Percentiles rank a stretch among this genome's conserved stretches.
phyloP scores from a whole-genome alignment of 768 basidiomycete species.

The Podaxis sp. region DNA sequence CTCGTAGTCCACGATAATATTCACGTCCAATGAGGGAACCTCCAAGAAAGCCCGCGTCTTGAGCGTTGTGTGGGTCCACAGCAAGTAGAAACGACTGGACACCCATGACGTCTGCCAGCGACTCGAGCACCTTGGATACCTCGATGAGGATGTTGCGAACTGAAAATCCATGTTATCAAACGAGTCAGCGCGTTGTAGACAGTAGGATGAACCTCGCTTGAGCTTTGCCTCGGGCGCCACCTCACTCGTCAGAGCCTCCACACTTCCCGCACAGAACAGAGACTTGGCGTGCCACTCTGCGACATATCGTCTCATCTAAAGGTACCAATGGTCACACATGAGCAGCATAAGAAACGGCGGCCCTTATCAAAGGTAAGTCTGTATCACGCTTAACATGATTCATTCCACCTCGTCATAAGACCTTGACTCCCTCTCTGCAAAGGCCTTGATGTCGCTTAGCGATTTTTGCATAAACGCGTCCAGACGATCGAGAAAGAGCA shows the following conservation, averaged over 20 bases:
- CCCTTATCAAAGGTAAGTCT: conserved; percentile 15
- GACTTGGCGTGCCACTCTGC: conserved; percentile 65
- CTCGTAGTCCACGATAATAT: conserved; percentile 61
- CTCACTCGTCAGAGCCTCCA: background rate
- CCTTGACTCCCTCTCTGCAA: conserved; percentile 56
- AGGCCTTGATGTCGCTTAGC: conserved; percentile 54
- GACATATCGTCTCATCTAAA: conserved; percentile 47
- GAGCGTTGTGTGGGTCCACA: conserved; percentile 47
- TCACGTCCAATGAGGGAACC: conserved; percentile 60
- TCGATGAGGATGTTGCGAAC: conserved; percentile 46
- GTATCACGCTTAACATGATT: conserved; percentile 9
- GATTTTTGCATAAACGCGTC: conserved; percentile 62
- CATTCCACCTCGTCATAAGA: conserved; percentile 56
- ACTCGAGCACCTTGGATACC: conserved; percentile 53
- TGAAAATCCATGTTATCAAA: conserved; percentile 20
- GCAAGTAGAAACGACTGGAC: conserved; percentile 63
- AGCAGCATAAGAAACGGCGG: conserved; percentile 18
- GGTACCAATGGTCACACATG: conserved; percentile 22
- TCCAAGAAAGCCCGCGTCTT: conserved; percentile 59
- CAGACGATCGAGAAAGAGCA: conserved; percentile 61
- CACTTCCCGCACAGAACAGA: conserved; percentile 35
- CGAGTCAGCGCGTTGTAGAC: background rate
- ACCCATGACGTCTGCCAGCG: conserved; percentile 45
- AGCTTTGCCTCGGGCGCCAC: background rate
- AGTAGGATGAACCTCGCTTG: background rate